These are phyloP conservation scores for Tricholoma saponaceum DNA, from an alignment of 768 basidiomycete species.

Conservation along the genomic window DNA sequence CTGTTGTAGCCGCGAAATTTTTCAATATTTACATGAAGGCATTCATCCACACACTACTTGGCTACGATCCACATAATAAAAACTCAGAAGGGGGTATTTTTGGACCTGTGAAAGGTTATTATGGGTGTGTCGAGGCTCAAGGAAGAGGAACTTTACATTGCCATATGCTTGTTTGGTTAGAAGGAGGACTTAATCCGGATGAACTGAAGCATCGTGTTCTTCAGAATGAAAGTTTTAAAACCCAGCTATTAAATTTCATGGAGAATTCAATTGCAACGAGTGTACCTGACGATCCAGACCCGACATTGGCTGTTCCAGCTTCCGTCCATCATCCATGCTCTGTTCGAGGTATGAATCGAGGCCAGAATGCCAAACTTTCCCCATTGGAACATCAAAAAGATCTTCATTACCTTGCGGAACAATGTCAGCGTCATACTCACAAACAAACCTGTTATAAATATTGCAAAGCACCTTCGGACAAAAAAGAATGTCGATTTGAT, in stretches of 20 bases:
- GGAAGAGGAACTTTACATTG: too few species aligned
- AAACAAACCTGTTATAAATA: conserved; percentile 35
- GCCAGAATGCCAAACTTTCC: conserved; percentile 17
- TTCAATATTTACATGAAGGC: conserved; percentile 37
- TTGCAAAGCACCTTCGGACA: conserved; percentile 18
- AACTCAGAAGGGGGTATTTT: conserved; percentile 2
- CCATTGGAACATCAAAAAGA: conserved; percentile 9
- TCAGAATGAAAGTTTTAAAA: conserved; percentile 13
- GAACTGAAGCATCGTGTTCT: conserved; percentile 5
- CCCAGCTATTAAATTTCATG: conserved; percentile 17
- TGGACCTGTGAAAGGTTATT: conserved; percentile 6
- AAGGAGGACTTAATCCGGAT: conserved; percentile 26
- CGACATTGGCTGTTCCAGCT: conserved; percentile 1
- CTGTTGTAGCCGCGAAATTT: conserved; percentile 32
- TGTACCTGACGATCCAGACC: conserved; percentile 16
- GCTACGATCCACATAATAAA: conserved; percentile 8
- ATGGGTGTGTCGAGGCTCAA: too few species aligned
- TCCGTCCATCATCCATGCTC: conserved; percentile 16
- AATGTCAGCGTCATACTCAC: conserved; percentile 30
- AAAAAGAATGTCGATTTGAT: conserved; percentile 25
- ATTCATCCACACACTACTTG: conserved; percentile 26
- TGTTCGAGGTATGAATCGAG: conserved; percentile 3
- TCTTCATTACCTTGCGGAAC: conserved; percentile 13
- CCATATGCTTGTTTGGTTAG: conserved; percentile 30
- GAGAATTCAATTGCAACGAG: conserved; percentile 25